Conservation (phyloP, 768 basidiomycete genomes). For the Suillus hirtellus region DNA sequence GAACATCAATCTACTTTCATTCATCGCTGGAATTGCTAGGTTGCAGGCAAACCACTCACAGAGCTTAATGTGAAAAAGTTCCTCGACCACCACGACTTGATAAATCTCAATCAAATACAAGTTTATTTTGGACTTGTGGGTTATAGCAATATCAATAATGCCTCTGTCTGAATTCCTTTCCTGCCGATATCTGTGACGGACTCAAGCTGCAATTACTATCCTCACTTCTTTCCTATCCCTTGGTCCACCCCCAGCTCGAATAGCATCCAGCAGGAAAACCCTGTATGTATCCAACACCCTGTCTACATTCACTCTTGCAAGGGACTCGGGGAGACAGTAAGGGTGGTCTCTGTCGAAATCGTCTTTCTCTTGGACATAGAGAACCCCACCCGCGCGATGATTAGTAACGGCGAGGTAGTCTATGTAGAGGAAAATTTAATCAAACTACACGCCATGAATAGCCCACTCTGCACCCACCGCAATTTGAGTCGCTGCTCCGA, state of each 20-base stretch:
- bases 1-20: no score
- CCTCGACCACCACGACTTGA: not conserved
- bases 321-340: not conserved
- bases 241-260: not conserved
- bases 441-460: not conserved
- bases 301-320: not conserved
- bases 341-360: not conserved
- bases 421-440: not conserved
- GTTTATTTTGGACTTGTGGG: not conserved
- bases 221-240: not conserved
- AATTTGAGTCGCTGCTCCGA: slow-evolving; percentile 20
- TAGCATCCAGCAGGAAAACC: not conserved
- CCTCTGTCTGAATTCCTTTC: not conserved
- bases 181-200: not conserved
- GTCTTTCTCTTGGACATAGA: not conserved
- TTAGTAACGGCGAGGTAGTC: slow-evolving; percentile 23
- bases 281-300: not conserved
- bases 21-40: no score
- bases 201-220: not conserved
- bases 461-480: slow-evolving; percentile 15
- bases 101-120: not conserved
- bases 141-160: not conserved
- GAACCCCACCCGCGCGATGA: slow-evolving; percentile 21
- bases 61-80: no score
- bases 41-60: no score